A percentile compares a stretch with the other conserved stretches of the same genome.
Evolutionary conservation across 495 filamentous ascomycete species (phyloP).

Genomic region (Lasiosphaeria hispida): DNA sequence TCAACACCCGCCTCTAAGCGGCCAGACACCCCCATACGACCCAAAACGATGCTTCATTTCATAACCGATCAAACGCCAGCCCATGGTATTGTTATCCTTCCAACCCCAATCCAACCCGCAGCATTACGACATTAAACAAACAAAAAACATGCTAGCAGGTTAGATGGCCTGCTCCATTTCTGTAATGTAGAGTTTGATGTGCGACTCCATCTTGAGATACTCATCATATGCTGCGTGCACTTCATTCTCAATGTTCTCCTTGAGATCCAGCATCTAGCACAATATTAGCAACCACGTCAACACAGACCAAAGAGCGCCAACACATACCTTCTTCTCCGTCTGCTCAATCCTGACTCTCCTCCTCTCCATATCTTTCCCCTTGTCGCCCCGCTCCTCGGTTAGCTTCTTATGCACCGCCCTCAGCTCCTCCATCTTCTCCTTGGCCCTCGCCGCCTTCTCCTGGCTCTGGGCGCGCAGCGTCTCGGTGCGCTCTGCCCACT

Average conservation of each 20-base stretch:
- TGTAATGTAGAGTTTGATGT: slow-evolving; percentile 95
- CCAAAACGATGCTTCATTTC: background rate
- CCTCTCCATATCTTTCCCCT: slow-evolving; percentile 86
- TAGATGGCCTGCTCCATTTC: slow-evolving; percentile 94
- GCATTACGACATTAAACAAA: slow-evolving; percentile 17
- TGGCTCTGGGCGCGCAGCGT: slow-evolving; percentile 71
- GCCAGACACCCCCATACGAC: background rate
- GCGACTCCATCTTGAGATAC: slow-evolving; percentile 92
- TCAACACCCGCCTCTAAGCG: background rate
- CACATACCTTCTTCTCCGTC: slow-evolving; percentile 92
- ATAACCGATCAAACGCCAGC: slow-evolving; percentile 33
- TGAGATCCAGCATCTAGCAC: slow-evolving; percentile 86
- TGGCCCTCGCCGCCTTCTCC: slow-evolving; percentile 74
- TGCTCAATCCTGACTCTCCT: slow-evolving; percentile 90
- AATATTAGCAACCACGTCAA: slow-evolving; percentile 33
- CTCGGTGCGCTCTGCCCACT: slow-evolving; percentile 82
- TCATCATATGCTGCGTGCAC: slow-evolving; percentile 83
- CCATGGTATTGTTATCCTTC: slow-evolving; percentile 21
- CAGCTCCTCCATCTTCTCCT: slow-evolving; percentile 86
- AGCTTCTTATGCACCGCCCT: slow-evolving; percentile 75
- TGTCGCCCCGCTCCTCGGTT: slow-evolving; percentile 78
- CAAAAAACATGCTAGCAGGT: slow-evolving; percentile 26
- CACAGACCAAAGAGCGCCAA: slow-evolving; percentile 10
- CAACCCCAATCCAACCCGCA: background rate
- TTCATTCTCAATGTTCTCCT: slow-evolving; percentile 94